Conservation (phyloP, 1,139 yeast species). For the Nakaseomyces sp. region DNA sequence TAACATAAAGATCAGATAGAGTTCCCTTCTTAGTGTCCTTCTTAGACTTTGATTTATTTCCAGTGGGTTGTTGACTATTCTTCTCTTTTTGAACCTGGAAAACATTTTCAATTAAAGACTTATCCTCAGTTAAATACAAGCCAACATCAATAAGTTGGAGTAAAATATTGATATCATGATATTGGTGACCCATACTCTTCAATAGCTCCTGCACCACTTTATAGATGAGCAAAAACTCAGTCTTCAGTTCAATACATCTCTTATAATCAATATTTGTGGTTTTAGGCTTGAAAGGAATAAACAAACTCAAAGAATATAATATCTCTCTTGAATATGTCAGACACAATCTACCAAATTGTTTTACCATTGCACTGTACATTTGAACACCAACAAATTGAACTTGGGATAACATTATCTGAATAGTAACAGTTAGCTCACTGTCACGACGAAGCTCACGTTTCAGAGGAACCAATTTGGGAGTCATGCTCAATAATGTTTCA, state of each 20-base stretch:
- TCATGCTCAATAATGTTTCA: conserved; percentile 47
- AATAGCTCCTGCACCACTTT: conserved; percentile 15
- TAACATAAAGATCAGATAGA: conserved; percentile 63
- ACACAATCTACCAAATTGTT: conserved; percentile 38
- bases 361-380: conserved; percentile 36
- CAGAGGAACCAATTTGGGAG: conserved; percentile 45
- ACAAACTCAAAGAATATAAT: conserved; percentile 45
- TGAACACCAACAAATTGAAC: conserved; percentile 40
- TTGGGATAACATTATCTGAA: conserved; percentile 37
- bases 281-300: conserved; percentile 39
- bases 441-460: conserved; percentile 53
- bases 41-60: conserved; percentile 18
- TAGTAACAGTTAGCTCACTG: conserved; percentile 34
- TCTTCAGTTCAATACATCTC: conserved; percentile 25
- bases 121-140: conserved; percentile 27
- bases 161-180: conserved; percentile 30
- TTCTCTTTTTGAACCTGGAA: conserved; percentile 14
- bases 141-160: conserved; percentile 33
- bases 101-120: conserved; percentile 27
- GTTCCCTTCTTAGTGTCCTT: conserved; percentile 32
- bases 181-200: conserved; percentile 27
- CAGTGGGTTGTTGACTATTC: conserved; percentile 2
- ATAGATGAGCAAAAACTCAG: conserved; percentile 19
- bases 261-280: conserved; percentile 28
- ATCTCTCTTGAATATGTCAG: conserved; percentile 43